Percentiles rank a stretch among this genome's conserved stretches.
phyloP scores from a whole-genome alignment of 371 early-diverging fungal species.

The Smittium culicis region DNA sequence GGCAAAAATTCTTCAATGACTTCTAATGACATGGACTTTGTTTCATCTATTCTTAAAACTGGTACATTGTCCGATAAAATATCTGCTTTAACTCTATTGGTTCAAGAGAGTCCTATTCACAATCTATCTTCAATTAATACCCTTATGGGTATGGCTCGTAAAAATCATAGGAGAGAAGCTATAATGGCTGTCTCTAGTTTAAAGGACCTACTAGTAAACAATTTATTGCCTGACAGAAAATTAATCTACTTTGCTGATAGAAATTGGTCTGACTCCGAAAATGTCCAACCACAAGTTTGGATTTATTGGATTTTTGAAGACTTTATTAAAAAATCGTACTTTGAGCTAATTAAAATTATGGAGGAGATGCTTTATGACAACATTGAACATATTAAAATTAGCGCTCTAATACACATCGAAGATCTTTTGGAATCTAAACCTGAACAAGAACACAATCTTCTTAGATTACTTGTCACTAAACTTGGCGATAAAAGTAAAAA shows the following conservation, averaged over 20 bases:
- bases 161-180: conserved; percentile 78
- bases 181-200: conserved; percentile 70
- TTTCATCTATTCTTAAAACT: conserved; percentile 67
- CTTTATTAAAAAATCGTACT: conserved; percentile 73
- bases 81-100: conserved; percentile 77
- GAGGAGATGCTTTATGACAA: conserved; percentile 80
- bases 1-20: conserved; percentile 36
- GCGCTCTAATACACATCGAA: conserved; percentile 53
- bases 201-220: conserved; percentile 73
- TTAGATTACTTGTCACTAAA: conserved; percentile 83
- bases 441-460: conserved; percentile 88
- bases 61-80: conserved; percentile 88
- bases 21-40: conserved; percentile 68
- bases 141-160: conserved; percentile 68
- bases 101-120: conserved; percentile 87
- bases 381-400: conserved; percentile 61
- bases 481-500: conserved; percentile 83
- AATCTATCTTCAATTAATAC: conserved; percentile 59
- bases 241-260: conserved; percentile 78
- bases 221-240: conserved; percentile 71
- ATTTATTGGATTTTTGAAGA: conserved; percentile 88
- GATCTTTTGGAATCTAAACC: conserved; percentile 72
- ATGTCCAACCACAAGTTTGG: conserved; percentile 53
- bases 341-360: conserved; percentile 66
- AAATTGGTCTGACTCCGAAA: conserved; percentile 40